Evolutionary conservation across 2,329 filamentous ascomycete species (phyloP).

Genomic region (Scedosporium aurantiacum): DNA sequence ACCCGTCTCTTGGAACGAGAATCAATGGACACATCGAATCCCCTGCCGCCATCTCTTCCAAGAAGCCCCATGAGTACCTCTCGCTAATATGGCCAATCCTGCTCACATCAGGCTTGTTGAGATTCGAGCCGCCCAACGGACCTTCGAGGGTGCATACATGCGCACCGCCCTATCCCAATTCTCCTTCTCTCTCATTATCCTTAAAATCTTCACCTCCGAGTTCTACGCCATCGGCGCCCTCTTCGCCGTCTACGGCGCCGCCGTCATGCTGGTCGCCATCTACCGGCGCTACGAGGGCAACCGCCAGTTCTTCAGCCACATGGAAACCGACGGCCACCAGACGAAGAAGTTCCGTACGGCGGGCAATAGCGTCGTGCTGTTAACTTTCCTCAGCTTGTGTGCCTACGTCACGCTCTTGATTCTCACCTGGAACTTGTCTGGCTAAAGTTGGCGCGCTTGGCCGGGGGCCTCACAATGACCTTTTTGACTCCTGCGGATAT

Average conservation of each 20-base stretch:
- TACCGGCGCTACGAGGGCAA: constrained; percentile 89
- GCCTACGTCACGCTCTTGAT: constrained; percentile 48
- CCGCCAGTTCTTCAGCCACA: constrained; percentile 69
- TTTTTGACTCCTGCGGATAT: too few species aligned
- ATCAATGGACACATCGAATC: too few species aligned
- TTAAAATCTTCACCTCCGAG: constrained; percentile 93
- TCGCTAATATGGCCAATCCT: not conserved
- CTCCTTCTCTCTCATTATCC: constrained; percentile 84
- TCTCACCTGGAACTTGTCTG: constrained; percentile 37
- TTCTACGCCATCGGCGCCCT: constrained; percentile 97
- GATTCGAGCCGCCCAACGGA: constrained; percentile 86
- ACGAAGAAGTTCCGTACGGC: constrained; percentile 51
- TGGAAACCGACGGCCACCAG: constrained; percentile 21
- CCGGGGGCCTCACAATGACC: too few species aligned
- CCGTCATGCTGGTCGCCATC: constrained; percentile 69
- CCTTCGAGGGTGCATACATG: constrained; percentile 94
- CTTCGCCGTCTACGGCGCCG: constrained; percentile 83
- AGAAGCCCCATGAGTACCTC: not conserved
- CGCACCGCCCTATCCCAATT: constrained; percentile 91
- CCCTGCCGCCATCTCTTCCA: too few species aligned
- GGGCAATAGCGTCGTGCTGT: constrained; percentile 48
- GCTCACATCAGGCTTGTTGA: constrained; percentile 58
- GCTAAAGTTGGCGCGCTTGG: not conserved
- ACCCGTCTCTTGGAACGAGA: too few species aligned
- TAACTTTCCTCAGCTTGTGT: constrained; percentile 44